Conservation (phyloP, 2,329 filamentous ascomycete species). For the Colletotrichum chlorophyti region DNA sequence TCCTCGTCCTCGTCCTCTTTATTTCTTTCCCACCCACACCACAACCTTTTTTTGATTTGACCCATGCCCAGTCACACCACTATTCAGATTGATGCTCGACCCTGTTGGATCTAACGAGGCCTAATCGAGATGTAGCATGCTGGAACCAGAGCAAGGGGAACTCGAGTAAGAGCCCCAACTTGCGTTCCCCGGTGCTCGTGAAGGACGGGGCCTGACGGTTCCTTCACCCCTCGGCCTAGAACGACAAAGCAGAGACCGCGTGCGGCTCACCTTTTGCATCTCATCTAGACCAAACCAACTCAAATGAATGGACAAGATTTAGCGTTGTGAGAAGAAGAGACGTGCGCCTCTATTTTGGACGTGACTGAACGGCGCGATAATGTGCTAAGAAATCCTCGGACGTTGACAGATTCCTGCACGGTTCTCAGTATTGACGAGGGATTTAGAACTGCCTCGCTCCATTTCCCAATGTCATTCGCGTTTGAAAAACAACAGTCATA, state of each 20-base stretch:
- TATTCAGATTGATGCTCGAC: not conserved
- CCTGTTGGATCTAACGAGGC: constrained; percentile 4
- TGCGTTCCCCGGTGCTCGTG: not conserved
- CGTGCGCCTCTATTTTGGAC: not conserved
- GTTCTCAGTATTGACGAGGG: not conserved
- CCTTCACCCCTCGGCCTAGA: not conserved
- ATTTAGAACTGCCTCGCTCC: not conserved
- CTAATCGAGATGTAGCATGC: not conserved
- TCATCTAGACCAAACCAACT: too few species aligned
- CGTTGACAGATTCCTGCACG: constrained; percentile 13
- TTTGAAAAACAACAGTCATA: too few species aligned
- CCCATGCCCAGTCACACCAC: too few species aligned
- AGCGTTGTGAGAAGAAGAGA: not conserved
- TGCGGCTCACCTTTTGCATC: too few species aligned
- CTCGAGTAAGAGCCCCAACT: not conserved
- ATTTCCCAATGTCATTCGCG: not conserved
- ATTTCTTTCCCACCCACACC: not conserved
- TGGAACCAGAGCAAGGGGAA: not conserved
- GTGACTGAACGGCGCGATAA: not conserved
- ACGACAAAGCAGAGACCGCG: too few species aligned
- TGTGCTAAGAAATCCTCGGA: not conserved
- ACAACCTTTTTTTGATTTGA: too few species aligned
- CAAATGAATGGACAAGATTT: constrained; percentile 7
- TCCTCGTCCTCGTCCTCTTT: too few species aligned
- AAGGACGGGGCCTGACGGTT: not conserved